Percentiles rank a stretch among this genome's conserved stretches.
Conservation (phyloP, 768 basidiomycete species). For the Amanita rubescens region DNA sequence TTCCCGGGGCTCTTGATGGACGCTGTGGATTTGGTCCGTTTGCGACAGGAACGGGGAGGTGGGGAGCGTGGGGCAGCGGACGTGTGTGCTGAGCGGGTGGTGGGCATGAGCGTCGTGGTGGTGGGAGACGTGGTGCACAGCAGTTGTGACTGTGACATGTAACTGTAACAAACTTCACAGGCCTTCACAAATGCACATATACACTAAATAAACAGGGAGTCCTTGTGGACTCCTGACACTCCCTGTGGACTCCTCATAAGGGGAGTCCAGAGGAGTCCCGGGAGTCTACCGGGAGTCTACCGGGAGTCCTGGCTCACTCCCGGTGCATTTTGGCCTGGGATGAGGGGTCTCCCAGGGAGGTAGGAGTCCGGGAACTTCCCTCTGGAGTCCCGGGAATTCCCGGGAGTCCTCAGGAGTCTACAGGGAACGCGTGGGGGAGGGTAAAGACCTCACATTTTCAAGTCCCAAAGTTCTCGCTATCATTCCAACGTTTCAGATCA, state of each 20-base stretch:
- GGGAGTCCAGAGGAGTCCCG: too few species aligned
- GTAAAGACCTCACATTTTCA: too few species aligned
- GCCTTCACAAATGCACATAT: neutral
- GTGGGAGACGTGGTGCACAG: neutral
- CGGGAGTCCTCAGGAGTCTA: too few species aligned
- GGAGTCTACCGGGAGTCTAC: too few species aligned
- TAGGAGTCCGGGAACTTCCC: neutral
- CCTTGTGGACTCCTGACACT: too few species aligned
- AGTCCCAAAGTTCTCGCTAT: too few species aligned
- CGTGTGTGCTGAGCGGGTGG: neutral
- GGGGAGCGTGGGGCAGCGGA: neutral
- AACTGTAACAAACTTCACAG: neutral
- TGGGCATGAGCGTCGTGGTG: too few species aligned
- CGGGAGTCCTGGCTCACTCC: too few species aligned
- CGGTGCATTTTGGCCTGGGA: too few species aligned
- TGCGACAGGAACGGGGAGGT: neutral
- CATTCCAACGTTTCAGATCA: too few species aligned
- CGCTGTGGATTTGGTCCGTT: neutral
- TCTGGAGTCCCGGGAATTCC: too few species aligned
- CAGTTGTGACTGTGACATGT: neutral
- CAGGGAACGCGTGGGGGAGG: too few species aligned
- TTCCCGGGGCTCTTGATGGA: neutral
- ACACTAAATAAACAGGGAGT: neutral
- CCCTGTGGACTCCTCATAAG: neutral
- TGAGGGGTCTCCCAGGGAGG: neutral